Conservation (phyloP, 2,329 filamentous ascomycete genomes). For the Nemania diffusa region DNA sequence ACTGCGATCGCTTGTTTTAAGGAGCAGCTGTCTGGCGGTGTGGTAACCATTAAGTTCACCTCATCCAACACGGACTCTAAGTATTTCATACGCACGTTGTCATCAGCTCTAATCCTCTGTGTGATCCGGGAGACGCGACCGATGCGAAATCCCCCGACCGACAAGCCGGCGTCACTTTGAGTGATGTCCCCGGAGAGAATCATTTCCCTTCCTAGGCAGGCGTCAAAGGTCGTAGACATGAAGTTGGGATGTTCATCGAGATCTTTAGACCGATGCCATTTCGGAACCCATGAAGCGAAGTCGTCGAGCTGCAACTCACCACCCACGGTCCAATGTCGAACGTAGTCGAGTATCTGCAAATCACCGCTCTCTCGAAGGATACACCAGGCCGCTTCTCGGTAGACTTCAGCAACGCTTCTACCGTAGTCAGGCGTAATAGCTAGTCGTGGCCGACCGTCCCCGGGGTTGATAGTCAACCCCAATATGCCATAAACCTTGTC, state of each 20-base stretch:
- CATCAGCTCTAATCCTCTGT: neutral
- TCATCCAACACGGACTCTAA: neutral
- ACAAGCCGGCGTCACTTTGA: neutral
- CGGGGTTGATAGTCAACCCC: neutral
- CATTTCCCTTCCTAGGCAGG: neutral
- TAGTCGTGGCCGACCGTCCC: neutral
- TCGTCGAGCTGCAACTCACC: neutral
- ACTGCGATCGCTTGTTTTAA: neutral
- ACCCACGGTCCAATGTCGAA: neutral
- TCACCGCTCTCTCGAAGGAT: neutral
- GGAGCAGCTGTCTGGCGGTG: no score
- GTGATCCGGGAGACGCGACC: neutral
- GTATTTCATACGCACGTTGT: neutral
- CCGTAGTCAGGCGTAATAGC: neutral
- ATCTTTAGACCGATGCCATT: neutral
- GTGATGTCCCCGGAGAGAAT: neutral
- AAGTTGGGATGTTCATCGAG: neutral
- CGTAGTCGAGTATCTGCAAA: neutral
- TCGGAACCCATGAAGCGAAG: neutral
- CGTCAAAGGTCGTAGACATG: neutral
- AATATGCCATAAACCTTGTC: neutral
- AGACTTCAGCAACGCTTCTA: neutral
- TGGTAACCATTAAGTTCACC: neutral
- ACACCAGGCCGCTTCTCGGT: neutral
- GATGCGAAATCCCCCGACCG: neutral